Conservation (phyloP, 169 alveolate genomes). For the Plasmodium fragile region DNA sequence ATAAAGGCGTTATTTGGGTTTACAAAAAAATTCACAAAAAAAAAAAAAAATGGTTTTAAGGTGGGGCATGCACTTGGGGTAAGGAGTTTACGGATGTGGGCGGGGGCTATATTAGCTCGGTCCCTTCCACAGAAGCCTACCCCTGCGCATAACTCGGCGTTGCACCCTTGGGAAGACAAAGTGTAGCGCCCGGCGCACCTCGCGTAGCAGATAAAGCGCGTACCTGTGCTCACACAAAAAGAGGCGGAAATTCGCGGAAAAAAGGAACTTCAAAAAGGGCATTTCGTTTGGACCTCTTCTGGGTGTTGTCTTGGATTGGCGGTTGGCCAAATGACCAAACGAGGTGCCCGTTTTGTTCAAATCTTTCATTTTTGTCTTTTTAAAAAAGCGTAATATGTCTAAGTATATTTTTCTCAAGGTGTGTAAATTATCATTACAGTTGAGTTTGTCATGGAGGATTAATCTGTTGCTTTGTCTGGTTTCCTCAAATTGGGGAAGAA, state of each 20-base stretch:
- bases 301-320: background rate
- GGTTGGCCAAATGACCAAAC: background rate
- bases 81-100: background rate
- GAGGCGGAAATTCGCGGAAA: conserved; percentile 41
- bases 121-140: background rate
- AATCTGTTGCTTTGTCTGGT: background rate
- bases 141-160: background rate
- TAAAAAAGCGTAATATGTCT: conserved; percentile 50
- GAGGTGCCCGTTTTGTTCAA: conserved; percentile 3
- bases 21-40: background rate
- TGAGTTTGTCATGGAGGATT: background rate
- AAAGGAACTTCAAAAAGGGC: conserved; percentile 43
- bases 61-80: background rate
- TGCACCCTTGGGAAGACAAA: conserved; percentile 9
- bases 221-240: conserved; percentile 68
- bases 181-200: conserved; percentile 12
- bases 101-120: background rate
- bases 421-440: conserved; percentile 5
- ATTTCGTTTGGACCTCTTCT: conserved; percentile 27
- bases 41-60: background rate
- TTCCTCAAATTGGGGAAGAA: background rate
- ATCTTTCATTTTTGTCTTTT: background rate
- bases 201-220: conserved; percentile 20
- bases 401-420: conserved; percentile 31
- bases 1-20: background rate